Percentiles rank a stretch among this genome's conserved stretches.
These are phyloP conservation scores for Telopea speciosissima DNA, from an alignment of 177 flowering plant genomes.

Conservation along the genomic window DNA sequence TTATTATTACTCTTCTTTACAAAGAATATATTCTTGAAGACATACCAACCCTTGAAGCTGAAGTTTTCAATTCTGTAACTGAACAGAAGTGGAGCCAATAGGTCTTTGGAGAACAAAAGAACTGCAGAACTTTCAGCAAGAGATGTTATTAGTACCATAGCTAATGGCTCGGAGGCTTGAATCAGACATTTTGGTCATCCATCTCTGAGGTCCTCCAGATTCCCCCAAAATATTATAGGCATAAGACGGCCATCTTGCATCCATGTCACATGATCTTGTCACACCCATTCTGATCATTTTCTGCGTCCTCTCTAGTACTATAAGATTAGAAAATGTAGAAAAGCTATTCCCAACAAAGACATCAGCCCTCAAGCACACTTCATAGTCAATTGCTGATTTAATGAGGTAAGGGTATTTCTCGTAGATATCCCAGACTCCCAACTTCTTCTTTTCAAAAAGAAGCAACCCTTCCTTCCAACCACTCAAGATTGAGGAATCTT, in stretches of 20 bases:
- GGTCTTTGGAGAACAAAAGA: background rate
- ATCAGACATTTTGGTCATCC: conserved; percentile 81
- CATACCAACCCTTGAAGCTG: background rate
- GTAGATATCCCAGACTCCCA: conserved; percentile 65
- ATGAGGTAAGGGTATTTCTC: conserved; percentile 74
- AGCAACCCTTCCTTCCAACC: conserved; percentile 78
- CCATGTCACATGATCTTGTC: conserved; percentile 30
- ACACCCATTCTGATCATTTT: conserved; percentile 46
- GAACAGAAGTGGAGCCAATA: background rate
- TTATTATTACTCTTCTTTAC: background rate
- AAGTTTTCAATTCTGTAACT: background rate
- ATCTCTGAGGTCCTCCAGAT: conserved; percentile 53
- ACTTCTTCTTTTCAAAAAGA: conserved; percentile 75
- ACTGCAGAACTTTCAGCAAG: conserved; percentile 37
- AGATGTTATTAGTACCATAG: conserved; percentile 69
- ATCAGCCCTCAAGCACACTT: conserved; percentile 86
- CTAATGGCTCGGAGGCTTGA: conserved; percentile 71
- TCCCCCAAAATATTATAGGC: conserved; percentile 75
- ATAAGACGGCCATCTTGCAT: conserved; percentile 72
- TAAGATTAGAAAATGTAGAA: conserved; percentile 90
- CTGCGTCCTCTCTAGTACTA: conserved; percentile 88
- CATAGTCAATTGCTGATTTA: conserved; percentile 92
- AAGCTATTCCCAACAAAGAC: conserved; percentile 91
- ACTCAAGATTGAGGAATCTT: conserved; percentile 51
- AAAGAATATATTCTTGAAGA: background rate